Evolutionary conservation across 176 grass and related monocot genomes (phyloP), one percentile per base, ranked within the genome.

Genomic region (Oropetium thomaeum): DNA sequence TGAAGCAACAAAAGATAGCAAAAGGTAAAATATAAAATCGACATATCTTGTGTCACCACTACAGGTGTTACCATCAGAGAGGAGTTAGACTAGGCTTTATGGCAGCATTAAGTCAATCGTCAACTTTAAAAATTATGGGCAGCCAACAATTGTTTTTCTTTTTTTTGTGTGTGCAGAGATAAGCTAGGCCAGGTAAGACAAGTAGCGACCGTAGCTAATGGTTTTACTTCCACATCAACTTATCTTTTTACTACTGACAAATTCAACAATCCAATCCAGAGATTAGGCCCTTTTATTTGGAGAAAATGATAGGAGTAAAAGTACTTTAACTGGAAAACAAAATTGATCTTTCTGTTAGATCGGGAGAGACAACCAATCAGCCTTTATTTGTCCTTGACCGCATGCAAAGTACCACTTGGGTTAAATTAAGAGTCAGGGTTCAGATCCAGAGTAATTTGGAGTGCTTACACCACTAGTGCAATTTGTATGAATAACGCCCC

Each of bases 251-350:
- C 62, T 41, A 53, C 48, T 62, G 53, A 35, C 42, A 79, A 55
- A 47, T 58, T 67, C 34, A 35, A 23, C 61, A 43, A 67, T 68
- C 74, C 59, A 83, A 67, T 71, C 61, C 23, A 67, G 68, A 67
- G 42, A 83, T 83, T 62, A 60, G 51, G 26, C 6, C 64, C 78
- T 30, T 79, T 53, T 28, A 61, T 68, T 65, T 17, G 67, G 19
- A 35, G 80, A 87, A 87, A 87, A 79, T 61, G 85, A 87, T 75
- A 73, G 61, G 68, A 83, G 59, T 83, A 33, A 35, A 29, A 34
- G n/a, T 4, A 23, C 26, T 76, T 72, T 67, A 14, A 78, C 20
- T 33, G 32, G 14, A 22, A 58, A 73, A 68, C 49, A 49, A 53
- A 58, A 33, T 17, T 55, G 59, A 58, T 72, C 26, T 60, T 82